Base-by-base conservation (phyloP, 2,329 filamentous ascomycete genomes). In the Akanthomyces uredinophilus region DNA sequence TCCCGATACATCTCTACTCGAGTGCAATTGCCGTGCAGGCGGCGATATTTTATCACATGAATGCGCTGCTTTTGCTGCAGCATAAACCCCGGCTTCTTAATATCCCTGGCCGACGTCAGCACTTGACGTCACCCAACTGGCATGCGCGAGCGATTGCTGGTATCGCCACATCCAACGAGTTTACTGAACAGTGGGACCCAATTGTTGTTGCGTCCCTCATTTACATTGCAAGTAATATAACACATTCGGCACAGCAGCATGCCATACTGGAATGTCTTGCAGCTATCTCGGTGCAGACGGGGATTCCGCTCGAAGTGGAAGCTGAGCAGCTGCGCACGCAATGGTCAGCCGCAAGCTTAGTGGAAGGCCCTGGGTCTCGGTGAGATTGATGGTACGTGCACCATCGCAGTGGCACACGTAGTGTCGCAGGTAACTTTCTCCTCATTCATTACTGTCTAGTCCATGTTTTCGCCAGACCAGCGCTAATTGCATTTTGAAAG, bases 111-210 rank as follows among this genome's bases (percentile, higher is more conserved):
- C 51, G 60, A 4, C 62, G 62, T 1, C 57, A 54, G 37, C 57
- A 60, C 22, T 50, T 60, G 20, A 56, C 51, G 6, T 70, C 68
- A 5, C 63, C 62, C 16, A 70, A 68, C 39, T 66, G 71, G 71
- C 71, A 73, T 29, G 69, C 66, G 2, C 70, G 72, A 35, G 70
- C 68, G 1, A 68, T 73, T 7, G 71, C 71, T 0, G 70, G 71
- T 3, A 55, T 70, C 6, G 68, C 66, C 16, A 59, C 66, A 0
- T 70, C 69, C 54, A 73, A 73, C 39, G 70, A 66, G 18, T 72
- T 71, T 44, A 62, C 65, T 0, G 71, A 73, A 56, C 71, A 73
- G 22, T 73, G 71, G 71, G 71, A 73, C 43, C 71, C 71, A 1
- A 66, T 73, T 4, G 63, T 72, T 2, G 59, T 73, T 18, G 66